Evolutionary conservation across 1,139 yeast genomes (phyloP).

Genomic region (Suhomyces chickasaworum): DNA sequence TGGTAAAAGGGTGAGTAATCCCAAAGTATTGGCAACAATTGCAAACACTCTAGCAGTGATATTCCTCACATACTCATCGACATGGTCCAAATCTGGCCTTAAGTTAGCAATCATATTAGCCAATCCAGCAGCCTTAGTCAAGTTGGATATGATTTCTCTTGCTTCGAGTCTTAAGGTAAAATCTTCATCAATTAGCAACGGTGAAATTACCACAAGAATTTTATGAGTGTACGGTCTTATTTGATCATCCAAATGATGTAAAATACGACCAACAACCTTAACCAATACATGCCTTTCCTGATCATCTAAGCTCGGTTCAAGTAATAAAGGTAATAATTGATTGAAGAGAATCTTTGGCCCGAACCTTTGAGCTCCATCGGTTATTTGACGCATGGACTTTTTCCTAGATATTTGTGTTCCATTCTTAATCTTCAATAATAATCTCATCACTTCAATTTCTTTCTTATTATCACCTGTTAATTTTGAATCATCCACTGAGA

Average conservation of each 20-base stretch:
- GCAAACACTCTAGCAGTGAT: constrained; percentile 81
- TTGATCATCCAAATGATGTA: constrained; percentile 63
- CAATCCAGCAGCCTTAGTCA: constrained; percentile 82
- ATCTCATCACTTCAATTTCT: constrained; percentile 63
- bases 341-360: constrained; percentile 75
- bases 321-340: constrained; percentile 69
- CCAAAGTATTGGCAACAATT: constrained; percentile 79
- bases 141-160: constrained; percentile 71
- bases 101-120: constrained; percentile 74
- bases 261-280: constrained; percentile 69
- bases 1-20: constrained; percentile 71
- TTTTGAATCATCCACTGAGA: constrained; percentile 39
- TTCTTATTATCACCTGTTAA: constrained; percentile 52
- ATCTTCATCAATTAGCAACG: constrained; percentile 80
- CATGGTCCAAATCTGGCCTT: constrained; percentile 80
- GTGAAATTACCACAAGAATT: constrained; percentile 73
- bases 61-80: constrained; percentile 80
- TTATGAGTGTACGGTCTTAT: constrained; percentile 76
- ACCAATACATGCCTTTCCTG: constrained; percentile 83
- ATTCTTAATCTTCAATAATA: constrained; percentile 72
- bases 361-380: constrained; percentile 62
- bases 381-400: constrained; percentile 65
- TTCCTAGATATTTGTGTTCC: constrained; percentile 73
- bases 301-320: constrained; percentile 74
- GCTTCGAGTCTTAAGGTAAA: constrained; percentile 73